Conservation (phyloP, 306 rosid species). For the Luffa aegyptiaca region DNA sequence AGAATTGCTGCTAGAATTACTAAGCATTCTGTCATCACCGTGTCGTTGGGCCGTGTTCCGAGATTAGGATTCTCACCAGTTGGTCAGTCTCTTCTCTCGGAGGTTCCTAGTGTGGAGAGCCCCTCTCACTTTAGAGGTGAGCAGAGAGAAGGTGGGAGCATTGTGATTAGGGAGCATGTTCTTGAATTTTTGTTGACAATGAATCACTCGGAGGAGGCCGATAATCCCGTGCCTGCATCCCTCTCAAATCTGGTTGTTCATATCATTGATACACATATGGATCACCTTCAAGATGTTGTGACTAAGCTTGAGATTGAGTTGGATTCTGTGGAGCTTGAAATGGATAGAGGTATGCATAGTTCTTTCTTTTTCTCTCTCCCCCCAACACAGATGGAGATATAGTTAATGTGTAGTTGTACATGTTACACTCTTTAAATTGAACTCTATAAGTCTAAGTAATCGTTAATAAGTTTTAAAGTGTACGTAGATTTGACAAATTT, state of each 20-base stretch:
- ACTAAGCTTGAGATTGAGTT: conserved; percentile 91
- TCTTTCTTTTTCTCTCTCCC: not conserved
- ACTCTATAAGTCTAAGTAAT: not conserved
- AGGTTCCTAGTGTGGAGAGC: conserved; percentile 80
- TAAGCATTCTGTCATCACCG: conserved; percentile 69
- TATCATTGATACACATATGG: conserved; percentile 82
- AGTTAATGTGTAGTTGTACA: not conserved
- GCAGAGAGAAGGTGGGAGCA: conserved; percentile 42
- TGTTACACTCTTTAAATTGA: not conserved
- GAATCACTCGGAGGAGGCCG: conserved; percentile 98
- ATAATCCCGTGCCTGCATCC: conserved; percentile 84
- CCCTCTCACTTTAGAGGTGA: conserved; percentile 37
- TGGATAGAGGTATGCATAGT: conserved; percentile 62
- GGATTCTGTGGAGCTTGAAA: conserved; percentile 75
- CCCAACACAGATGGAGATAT: not conserved
- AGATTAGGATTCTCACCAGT: conserved; percentile 74
- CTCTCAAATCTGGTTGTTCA: conserved; percentile 80
- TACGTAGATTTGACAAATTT: not conserved
- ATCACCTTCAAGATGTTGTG: conserved; percentile 88
- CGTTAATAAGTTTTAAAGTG: not conserved
- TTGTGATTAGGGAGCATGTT: conserved; percentile 85
- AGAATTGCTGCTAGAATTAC: conserved; percentile 87
- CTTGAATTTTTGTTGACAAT: conserved; percentile 85
- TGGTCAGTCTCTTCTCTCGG: conserved; percentile 78
- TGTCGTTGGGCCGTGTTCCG: conserved; percentile 86